phyloP scores from a whole-genome alignment of 495 filamentous ascomycete genomes.

The Neurospora cerealis region DNA sequence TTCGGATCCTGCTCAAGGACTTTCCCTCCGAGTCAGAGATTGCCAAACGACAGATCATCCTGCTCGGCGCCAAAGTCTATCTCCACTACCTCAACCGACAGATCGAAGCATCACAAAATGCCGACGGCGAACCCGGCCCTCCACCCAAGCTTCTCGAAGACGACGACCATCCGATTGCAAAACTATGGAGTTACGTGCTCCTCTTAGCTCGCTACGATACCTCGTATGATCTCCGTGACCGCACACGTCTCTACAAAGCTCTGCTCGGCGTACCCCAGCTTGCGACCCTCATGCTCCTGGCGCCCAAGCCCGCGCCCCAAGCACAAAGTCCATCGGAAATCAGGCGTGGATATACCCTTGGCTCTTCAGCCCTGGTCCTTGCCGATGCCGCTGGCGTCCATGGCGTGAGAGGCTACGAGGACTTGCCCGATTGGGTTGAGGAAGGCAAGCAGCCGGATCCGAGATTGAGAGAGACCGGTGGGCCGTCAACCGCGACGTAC shows the following conservation, averaged over 20 bases:
- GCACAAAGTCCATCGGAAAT: constrained; percentile 74
- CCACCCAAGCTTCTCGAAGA: constrained; percentile 27
- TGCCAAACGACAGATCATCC: constrained; percentile 82
- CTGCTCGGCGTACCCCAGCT: constrained; percentile 75
- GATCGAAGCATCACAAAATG: constrained; percentile 25
- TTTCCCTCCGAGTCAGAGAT: constrained; percentile 76
- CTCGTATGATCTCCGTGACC: constrained; percentile 90
- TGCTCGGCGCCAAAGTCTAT: constrained; percentile 91
- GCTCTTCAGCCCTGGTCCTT: constrained; percentile 74
- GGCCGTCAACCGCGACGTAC: constrained; percentile 23
- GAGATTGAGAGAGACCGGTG: constrained; percentile 47
- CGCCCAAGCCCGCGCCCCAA: constrained; percentile 88
- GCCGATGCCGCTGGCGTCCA: constrained; percentile 62
- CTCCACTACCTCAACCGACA: constrained; percentile 70
- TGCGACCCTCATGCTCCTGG: constrained; percentile 79
- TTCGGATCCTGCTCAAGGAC: constrained; percentile 77
- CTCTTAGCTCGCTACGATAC: constrained; percentile 83
- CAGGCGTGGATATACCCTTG: constrained; percentile 63
- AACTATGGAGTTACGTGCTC: constrained; percentile 76
- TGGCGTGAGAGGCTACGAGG: constrained; percentile 64
- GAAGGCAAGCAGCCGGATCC: constrained; percentile 70
- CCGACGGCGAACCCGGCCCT: constrained; percentile 12
- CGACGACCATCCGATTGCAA: constrained; percentile 55
- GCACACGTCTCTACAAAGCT: constrained; percentile 75
- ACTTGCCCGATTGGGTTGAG: constrained; percentile 76